Conservation (phyloP, 768 basidiomycete genomes). For the Boletus subparvulus region DNA sequence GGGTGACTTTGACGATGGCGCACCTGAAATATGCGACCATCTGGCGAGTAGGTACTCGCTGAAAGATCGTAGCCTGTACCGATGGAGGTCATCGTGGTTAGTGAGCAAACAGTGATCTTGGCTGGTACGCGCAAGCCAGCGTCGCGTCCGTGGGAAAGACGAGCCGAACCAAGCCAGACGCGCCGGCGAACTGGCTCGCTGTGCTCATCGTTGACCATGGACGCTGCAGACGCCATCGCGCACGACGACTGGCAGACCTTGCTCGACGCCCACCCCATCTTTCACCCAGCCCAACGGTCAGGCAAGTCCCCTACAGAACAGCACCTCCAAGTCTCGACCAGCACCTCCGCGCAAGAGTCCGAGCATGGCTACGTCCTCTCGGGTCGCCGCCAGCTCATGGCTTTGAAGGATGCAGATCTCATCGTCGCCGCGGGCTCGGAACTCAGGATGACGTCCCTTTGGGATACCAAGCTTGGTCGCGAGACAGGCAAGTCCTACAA, state of each 20-base stretch:
- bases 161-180: slow-evolving; percentile 27
- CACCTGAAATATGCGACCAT: slow-evolving; percentile 98
- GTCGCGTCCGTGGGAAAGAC: slow-evolving; percentile 36
- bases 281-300: slow-evolving; percentile 33
- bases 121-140: slow-evolving; percentile 48
- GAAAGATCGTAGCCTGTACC: slow-evolving; percentile 99
- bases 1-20: background rate
- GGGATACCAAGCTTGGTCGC: slow-evolving; percentile 60
- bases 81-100: slow-evolving; percentile 83
- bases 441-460: slow-evolving; percentile 75
- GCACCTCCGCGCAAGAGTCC: slow-evolving; percentile 43
- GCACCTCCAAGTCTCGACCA: slow-evolving; percentile 56
- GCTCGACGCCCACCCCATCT: slow-evolving; percentile 73
- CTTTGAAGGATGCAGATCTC: slow-evolving; percentile 80
- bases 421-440: slow-evolving; percentile 80
- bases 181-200: slow-evolving; percentile 23
- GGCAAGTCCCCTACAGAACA: slow-evolving; percentile 29
- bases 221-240: slow-evolving; percentile 20
- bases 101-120: slow-evolving; percentile 8
- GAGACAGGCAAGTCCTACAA: slow-evolving; percentile 66
- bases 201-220: slow-evolving; percentile 14
- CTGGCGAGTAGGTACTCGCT: slow-evolving; percentile 91
- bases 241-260: slow-evolving; percentile 61
- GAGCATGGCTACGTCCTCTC: slow-evolving; percentile 51
- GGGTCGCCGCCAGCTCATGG: slow-evolving; percentile 70